These are phyloP conservation scores for Spergularia marina DNA, from an alignment of 148 eudicot species.

Conservation along the genomic window DNA sequence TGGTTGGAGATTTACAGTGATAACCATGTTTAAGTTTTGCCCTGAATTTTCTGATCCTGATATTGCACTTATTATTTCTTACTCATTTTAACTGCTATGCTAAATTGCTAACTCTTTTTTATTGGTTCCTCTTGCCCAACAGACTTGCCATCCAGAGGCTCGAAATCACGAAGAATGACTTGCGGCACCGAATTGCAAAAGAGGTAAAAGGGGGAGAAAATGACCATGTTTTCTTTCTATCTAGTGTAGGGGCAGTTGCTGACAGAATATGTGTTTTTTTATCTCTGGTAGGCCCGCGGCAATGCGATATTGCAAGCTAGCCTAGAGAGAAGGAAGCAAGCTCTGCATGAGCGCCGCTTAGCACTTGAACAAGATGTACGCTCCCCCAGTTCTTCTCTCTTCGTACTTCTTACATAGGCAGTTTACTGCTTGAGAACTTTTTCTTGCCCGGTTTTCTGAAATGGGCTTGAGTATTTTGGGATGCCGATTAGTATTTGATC, in stretches of 20 bases:
- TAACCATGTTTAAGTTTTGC: not conserved
- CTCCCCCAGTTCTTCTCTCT: not conserved
- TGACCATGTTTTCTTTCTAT: conserved; percentile 2
- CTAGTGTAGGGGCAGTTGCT: conserved; percentile 1
- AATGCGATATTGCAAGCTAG: conserved; percentile 98
- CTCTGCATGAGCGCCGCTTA: conserved; percentile 96
- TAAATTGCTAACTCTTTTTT: not conserved
- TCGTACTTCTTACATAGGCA: no score
- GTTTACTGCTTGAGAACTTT: not conserved
- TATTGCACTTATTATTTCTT: conserved; percentile 4
- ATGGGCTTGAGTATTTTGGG: not conserved
- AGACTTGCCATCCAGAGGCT: conserved; percentile 96
- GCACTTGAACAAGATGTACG: conserved; percentile 98
- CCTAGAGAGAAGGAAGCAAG: conserved; percentile 98
- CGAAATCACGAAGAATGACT: conserved; percentile 85
- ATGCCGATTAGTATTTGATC: not conserved
- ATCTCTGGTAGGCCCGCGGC: conserved; percentile 69
- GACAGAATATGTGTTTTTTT: conserved; percentile 25
- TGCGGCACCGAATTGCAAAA: conserved; percentile 86
- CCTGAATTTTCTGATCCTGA: not conserved
- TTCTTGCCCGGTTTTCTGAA: not conserved
- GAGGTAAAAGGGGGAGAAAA: conserved; percentile 48
- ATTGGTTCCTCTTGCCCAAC: conserved; percentile 19
- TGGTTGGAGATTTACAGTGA: not conserved
- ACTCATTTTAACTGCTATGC: not conserved